Conservation (phyloP, 805 yeast genomes). For the Clavispora asparagi region DNA sequence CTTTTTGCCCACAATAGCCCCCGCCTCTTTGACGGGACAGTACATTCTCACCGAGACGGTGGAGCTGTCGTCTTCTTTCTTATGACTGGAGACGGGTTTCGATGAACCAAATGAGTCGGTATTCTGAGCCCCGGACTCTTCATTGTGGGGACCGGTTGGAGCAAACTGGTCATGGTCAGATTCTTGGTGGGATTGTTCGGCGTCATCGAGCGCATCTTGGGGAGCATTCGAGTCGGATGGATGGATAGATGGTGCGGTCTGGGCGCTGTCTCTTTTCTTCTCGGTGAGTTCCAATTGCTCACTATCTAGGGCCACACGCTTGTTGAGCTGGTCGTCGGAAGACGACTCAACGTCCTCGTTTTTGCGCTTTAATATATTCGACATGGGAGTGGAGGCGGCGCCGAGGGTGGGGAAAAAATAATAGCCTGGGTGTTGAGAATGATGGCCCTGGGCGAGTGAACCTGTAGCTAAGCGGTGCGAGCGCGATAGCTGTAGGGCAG, state of each 20-base stretch:
- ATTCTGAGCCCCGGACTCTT: neutral
- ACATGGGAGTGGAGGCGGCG: constrained; percentile 6
- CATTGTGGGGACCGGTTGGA: neutral
- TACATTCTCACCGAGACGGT: constrained; percentile 68
- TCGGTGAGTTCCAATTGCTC: constrained; percentile 46
- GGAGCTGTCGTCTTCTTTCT: constrained; percentile 49
- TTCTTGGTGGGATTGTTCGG: neutral
- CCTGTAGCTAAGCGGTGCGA: neutral
- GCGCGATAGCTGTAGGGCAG: neutral
- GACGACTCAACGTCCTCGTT: constrained; percentile 50
- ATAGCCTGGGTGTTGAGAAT: neutral
- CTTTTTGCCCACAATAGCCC: constrained; percentile 69
- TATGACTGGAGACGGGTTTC: constrained; percentile 35
- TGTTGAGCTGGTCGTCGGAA: constrained; percentile 48
- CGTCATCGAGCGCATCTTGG: neutral
- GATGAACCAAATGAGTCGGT: constrained; percentile 1
- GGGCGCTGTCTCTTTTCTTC: constrained; percentile 35
- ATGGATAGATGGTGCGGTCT: constrained; percentile 36
- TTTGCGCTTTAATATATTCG: constrained; percentile 55
- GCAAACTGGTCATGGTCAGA: neutral
- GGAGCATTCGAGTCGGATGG: constrained; percentile 4
- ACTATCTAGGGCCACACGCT: constrained; percentile 67
- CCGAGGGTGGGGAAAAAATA: neutral
- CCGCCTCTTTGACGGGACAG: constrained; percentile 72
- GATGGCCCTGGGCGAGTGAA: neutral